These are phyloP conservation scores for Gossypium laxum DNA, from an alignment of 441 rosid genomes.

Conservation along the genomic window DNA sequence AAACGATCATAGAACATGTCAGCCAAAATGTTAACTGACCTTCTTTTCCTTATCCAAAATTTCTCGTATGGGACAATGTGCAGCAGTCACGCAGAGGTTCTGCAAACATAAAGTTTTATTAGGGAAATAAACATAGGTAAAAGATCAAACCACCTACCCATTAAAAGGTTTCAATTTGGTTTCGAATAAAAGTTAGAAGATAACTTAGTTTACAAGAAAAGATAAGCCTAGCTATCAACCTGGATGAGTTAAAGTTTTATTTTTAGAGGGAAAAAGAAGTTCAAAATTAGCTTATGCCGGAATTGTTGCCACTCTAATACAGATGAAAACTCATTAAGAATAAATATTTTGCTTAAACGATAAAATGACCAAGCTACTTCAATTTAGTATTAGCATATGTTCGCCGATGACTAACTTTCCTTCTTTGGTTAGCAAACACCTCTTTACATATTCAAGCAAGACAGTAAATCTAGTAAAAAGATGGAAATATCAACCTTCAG, in stretches of 20 bases:
- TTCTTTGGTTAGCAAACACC: background rate
- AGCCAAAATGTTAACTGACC: constrained; percentile 34
- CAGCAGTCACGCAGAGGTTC: constrained; percentile 93
- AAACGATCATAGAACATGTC: background rate
- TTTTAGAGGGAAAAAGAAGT: background rate
- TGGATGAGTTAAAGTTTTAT: background rate
- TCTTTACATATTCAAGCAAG: background rate
- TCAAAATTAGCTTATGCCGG: background rate
- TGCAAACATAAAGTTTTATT: constrained; percentile 24
- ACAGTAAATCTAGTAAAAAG: background rate
- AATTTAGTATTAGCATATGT: background rate
- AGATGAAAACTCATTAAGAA: background rate
- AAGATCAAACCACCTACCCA: background rate
- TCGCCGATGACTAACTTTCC: background rate
- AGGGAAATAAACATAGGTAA: constrained; percentile 22
- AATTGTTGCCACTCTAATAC: background rate
- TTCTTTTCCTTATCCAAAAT: constrained; percentile 86
- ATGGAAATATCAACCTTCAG: constrained; percentile 48
- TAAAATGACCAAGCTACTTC: background rate
- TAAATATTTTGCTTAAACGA: background rate
- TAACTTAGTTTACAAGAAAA: background rate
- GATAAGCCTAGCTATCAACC: background rate
- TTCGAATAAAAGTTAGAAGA: background rate
- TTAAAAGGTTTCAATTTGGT: background rate
- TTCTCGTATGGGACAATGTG: constrained; percentile 93